phyloP scores from a whole-genome alignment of 768 basidiomycete genomes.

The Macrocybe gigantea region DNA sequence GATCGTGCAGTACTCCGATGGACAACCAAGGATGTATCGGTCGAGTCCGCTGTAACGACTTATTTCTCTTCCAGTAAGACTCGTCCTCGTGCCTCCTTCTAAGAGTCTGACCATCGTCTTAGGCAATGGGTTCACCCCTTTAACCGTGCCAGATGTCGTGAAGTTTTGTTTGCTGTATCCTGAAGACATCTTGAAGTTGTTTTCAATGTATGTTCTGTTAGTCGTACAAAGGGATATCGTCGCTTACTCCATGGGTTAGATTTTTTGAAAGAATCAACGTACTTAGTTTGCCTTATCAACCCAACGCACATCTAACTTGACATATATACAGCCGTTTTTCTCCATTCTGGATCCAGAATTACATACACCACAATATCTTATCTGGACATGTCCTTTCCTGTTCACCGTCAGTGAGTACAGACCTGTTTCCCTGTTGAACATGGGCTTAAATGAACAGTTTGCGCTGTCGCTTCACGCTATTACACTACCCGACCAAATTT shows the following conservation, averaged over 20 bases:
- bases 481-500: slow-evolving; percentile 50
- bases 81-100: not conserved
- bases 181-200: slow-evolving; percentile 45
- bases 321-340: slow-evolving; percentile 42
- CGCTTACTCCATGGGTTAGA: slow-evolving; percentile 17
- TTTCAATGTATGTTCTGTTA: slow-evolving; percentile 37
- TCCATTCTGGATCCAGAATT: slow-evolving; percentile 52
- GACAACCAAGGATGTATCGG: slow-evolving; percentile 22
- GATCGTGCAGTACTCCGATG: slow-evolving; percentile 1
- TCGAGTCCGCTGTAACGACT: slow-evolving; percentile 29
- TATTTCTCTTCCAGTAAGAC: slow-evolving; percentile 29
- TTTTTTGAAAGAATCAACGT: slow-evolving; percentile 53
- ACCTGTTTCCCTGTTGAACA: not conserved
- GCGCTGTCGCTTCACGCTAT: slow-evolving; percentile 65
- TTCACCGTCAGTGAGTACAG: slow-evolving; percentile 51
- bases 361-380: slow-evolving; percentile 46
- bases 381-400: slow-evolving; percentile 51
- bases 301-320: slow-evolving; percentile 13
- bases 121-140: slow-evolving; percentile 2
- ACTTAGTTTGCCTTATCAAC: slow-evolving; percentile 8
- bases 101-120: not conserved
- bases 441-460: slow-evolving; percentile 35
- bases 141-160: slow-evolving; percentile 39
- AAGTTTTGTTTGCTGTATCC: slow-evolving; percentile 43
- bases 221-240: not conserved